These are phyloP conservation scores for Solanum hybrid DNA, from an alignment of 305 asterid species.

Conservation along the genomic window DNA sequence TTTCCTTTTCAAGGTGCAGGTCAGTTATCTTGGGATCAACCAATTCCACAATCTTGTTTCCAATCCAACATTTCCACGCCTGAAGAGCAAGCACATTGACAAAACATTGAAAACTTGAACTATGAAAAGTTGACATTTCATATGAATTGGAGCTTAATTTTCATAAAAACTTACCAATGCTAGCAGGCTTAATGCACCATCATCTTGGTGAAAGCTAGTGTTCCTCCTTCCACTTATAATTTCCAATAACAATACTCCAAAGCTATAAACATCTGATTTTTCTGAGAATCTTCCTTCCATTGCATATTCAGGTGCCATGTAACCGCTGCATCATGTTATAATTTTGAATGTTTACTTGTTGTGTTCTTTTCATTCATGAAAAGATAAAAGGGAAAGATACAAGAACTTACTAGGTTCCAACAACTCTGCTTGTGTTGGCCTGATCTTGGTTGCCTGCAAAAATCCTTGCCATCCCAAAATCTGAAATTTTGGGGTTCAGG, in stretches of 20 bases:
- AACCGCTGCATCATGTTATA: slow-evolving; percentile 9
- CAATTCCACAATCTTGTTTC: neutral
- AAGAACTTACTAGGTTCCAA: slow-evolving; percentile 18
- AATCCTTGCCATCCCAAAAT: slow-evolving; percentile 27
- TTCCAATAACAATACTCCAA: slow-evolving; percentile 25
- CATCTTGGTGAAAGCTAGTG: slow-evolving; percentile 14
- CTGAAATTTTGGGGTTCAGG: slow-evolving; percentile 26
- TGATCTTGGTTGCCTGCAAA: slow-evolving; percentile 17
- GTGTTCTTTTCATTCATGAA: neutral
- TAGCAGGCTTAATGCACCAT: slow-evolving; percentile 17
- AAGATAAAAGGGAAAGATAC: neutral
- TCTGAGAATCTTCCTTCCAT: slow-evolving; percentile 29
- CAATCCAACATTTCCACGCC: slow-evolving; percentile 24
- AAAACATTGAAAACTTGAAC: neutral
- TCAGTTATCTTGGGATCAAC: slow-evolving; percentile 1
- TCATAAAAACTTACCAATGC: slow-evolving; percentile 20
- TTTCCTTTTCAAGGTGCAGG: neutral
- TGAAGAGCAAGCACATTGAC: neutral
- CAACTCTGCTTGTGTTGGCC: slow-evolving; percentile 16
- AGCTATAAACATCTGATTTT: slow-evolving; percentile 28
- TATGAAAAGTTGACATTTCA: neutral
- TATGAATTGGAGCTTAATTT: neutral
- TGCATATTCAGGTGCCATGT: slow-evolving; percentile 37
- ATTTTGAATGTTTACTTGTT: neutral
- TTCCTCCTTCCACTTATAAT: slow-evolving; percentile 23